Evolutionary conservation across 345 rosid genomes (phyloP), one percentile per base, ranked within the genome.

Genomic region (Populus deltoides): DNA sequence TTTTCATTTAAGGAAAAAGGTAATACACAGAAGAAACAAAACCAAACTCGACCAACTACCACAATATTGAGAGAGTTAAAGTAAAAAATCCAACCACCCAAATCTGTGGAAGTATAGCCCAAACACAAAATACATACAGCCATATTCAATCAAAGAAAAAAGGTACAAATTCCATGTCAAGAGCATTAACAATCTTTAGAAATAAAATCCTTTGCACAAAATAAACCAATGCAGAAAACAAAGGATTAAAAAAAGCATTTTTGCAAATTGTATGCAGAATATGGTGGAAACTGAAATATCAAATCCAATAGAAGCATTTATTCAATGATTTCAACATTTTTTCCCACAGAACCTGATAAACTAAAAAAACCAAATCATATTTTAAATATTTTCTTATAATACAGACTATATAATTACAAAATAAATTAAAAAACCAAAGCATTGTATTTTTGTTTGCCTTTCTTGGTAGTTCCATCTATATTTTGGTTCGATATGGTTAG

Each of bases 11-110:
- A 51, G 63, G 27, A 49, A 33, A 71, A 36, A 13, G 5, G 35
- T 49, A 38, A 38, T 10, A 9, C 3, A 73, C 38, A 39, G n/a
- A 73, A 73, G 68, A 59, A 73, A 57, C 36, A 59, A 59, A 38
- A 74, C 69, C 68, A 74, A 74, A 74, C 69, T 74, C 57, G 41
- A 74, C 43, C 57, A 74, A 59, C 68, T 39, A 61, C 29, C 53
- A 8, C 70, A 24, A 62, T 38, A 38, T 63, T 22, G 77, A 74
- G 12, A 41, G 41, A 59, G 35, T 41, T 25, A 20, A 74, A 62
- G 57, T 39, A 24, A 74, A 41, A 70, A 1, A 41, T 43, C 77
- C 18, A 63, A 18, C 53, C 20, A 73, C 41, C 66, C 45, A 61
- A 55, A 35, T 73, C 29, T 51, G 63, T 33, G 29, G 43, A 22